These are phyloP conservation scores for Protea cynaroides DNA, from an alignment of 164 flowering plant species.

Conservation along the genomic window DNA sequence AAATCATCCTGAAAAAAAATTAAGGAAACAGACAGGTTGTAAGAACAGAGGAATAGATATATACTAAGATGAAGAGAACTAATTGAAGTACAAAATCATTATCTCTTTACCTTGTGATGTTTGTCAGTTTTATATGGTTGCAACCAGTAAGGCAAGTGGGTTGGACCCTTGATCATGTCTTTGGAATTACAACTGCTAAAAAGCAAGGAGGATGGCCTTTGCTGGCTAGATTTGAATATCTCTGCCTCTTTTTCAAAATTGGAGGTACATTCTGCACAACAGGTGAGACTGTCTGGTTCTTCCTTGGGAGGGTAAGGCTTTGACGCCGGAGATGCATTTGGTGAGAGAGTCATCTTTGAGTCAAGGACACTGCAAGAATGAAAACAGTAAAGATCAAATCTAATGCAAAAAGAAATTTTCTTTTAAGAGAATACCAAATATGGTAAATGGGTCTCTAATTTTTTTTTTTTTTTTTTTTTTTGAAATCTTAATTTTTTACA, in stretches of 20 bases:
- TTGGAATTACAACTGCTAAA: slow-evolving; percentile 14
- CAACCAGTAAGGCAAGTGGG: slow-evolving; percentile 62
- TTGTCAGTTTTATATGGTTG: slow-evolving; percentile 31
- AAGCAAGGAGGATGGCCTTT: slow-evolving; percentile 20
- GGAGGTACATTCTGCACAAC: slow-evolving; percentile 63
- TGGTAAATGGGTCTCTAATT: no score
- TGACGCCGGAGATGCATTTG: slow-evolving; percentile 24
- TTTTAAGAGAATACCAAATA: no score
- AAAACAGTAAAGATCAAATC: neutral
- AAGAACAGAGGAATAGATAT: neutral
- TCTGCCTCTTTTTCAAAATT: slow-evolving; percentile 67
- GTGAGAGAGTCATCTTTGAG: slow-evolving; percentile 31
- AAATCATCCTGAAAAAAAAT: slow-evolving; percentile 46
- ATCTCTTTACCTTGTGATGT: slow-evolving; percentile 40
- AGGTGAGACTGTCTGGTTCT: slow-evolving; percentile 48
- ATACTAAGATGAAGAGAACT: neutral
- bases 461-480: no score
- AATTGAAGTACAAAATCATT: no score
- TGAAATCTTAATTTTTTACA: no score
- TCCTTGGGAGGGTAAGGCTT: slow-evolving; percentile 32
- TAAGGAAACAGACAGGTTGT: neutral
- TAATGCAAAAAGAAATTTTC: neutral
- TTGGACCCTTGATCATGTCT: slow-evolving; percentile 20
- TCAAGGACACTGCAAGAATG: slow-evolving; percentile 41
- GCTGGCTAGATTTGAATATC: slow-evolving; percentile 34